Conservation (phyloP, 306 rosid genomes). For the Vachellia collinsii region DNA sequence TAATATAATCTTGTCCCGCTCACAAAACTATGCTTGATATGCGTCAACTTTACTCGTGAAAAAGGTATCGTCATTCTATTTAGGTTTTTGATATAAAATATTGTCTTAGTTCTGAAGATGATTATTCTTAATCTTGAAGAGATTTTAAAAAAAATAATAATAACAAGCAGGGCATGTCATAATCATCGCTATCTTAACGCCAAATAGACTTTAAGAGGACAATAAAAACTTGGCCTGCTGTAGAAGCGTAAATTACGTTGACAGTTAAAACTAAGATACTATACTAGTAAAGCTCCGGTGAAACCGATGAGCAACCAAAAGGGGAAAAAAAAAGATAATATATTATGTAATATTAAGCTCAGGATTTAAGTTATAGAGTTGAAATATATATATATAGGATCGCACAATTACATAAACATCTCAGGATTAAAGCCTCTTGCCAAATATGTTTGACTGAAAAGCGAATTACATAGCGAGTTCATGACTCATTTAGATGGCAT, state of each 20-base stretch:
- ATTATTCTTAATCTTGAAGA: not conserved
- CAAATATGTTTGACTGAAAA: too few relatives aligned
- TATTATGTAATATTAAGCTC: not conserved
- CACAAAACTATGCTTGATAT: not conserved
- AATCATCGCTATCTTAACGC: not conserved
- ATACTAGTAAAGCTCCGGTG: too few relatives aligned
- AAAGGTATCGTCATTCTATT: not conserved
- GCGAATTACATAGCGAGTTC: too few relatives aligned
- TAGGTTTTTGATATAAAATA: too few relatives aligned
- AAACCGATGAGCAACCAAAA: too few relatives aligned
- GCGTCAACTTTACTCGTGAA: not conserved
- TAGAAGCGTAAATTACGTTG: not conserved
- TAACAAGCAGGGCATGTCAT: not conserved
- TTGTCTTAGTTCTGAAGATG: not conserved
- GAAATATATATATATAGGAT: not conserved
- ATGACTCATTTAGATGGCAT: too few relatives aligned
- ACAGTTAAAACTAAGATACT: not conserved
- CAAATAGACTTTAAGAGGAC: not conserved
- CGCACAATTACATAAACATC: not conserved
- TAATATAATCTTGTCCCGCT: not conserved
- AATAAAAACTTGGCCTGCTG: not conserved
- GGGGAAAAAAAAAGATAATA: too few relatives aligned
- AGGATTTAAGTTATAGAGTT: not conserved
- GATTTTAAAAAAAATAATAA: not conserved
- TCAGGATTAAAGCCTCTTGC: too few relatives aligned